Evolutionary conservation across 495 filamentous ascomycete species (phyloP), one percentile per base, ranked within the genome.

Genomic region (Neurospora africana): DNA sequence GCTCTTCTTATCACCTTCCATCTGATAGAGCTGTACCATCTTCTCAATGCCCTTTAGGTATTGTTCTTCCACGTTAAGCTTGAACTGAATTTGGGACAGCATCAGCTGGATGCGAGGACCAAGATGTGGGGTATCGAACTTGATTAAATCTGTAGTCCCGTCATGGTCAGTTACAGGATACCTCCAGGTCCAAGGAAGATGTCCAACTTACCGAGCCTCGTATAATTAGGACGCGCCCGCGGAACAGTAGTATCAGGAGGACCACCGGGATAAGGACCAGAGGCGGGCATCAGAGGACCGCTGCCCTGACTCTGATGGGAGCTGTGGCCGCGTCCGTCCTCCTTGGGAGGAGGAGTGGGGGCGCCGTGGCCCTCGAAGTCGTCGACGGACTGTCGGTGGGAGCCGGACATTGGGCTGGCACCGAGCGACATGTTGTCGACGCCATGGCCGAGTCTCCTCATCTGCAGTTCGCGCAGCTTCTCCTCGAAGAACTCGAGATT

Each of bases 31-130:
- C 80, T 94, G 93, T 53, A 97, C 92, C 96, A 99, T 99, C 86
- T 99, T 99, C 82, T 99, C 96, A 75, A 99, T 95, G 72, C 95
- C 95, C 74, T 96, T 96, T 76, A 98, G 95, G 83, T 99, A 99
- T 82, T 99, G 95, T 78, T 98, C 97, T 83, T 99, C 95, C 43
- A 99, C 96, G 77, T 95, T 98, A 67, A 98, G 84, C 83, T 99
- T 99, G 83, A 99, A 99, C 82, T 98, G 94, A 72, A 99, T 89
- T 81, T 99, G 95, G 21, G 95, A 97, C 78, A 99, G 84, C 95
- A 99, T 99, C 74, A 98, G 90, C 84, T 98, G 96, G 78, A 99
- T 99, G 72, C 96, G 93, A 40, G 96, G 96, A 36, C 95, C 95
- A 70, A 99, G 90, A 79, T 97, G 93, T 27, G 90, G 90, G 27